Base-by-base conservation (phyloP, 2,329 filamentous ascomycete species). In the Cryphonectria parasitica region DNA sequence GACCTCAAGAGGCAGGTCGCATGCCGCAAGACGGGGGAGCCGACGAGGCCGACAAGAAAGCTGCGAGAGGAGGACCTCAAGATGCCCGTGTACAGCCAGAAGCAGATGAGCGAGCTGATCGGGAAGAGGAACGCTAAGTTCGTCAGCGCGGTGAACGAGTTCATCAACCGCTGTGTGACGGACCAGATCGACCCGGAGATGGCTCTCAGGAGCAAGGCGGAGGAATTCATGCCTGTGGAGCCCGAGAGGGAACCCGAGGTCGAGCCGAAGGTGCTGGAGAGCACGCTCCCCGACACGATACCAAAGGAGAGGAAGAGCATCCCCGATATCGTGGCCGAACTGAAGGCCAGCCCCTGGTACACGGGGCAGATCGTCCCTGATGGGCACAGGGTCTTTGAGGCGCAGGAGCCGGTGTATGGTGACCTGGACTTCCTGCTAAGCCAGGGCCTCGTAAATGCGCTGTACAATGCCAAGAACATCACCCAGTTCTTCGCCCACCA, bases 31-130 rank as follows among this genome's bases (percentile, higher is more conserved):
- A 93, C 91, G 0, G 92, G 92, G 0, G 90, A 95, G 78, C 86
- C 90, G 0, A 89, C 86, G 0, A 91, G 90, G 68, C 87, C 91
- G 0, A 89, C 85, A 17, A 87, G 89, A 70, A 92, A 88, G 76
- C 83, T 94, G 73, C 87, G 89, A 71, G 88, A 95, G 28, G 94
- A 97, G 76, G 89, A 93, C 72, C 78, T 98, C 74, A 97, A 92
- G 80, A 94, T 98, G 90, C 96, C 95, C 0, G 92, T 97, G 11
- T 98, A 90, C 82, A 94, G 93, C 73, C 95, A 97, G 80, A 95
- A 95, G 79, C 94, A 97, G 81, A 94, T 98, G 92, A 90, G 92
- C 78, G 88, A 86, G 67, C 80, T 98, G 74, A 98, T 99, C 75
- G 94, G 95, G 80, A 96, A 95, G 82, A 87, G 96, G 64, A 98